Evolutionary conservation across 2,329 filamentous ascomycete species (phyloP).

Genomic region (Chalaropsis ovoidea): DNA sequence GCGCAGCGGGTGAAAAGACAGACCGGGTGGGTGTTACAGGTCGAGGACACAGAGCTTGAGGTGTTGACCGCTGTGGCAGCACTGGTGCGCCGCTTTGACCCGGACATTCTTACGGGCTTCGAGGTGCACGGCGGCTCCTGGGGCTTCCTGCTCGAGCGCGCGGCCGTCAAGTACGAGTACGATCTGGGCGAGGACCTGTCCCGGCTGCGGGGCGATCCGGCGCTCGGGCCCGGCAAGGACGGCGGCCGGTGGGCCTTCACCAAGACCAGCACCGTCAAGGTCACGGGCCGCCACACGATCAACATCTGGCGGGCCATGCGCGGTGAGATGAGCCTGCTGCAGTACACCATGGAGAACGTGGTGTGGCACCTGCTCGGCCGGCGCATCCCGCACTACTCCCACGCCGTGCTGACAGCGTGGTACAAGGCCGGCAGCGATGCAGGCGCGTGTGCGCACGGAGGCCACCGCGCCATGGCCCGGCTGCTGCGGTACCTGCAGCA

Average conservation of each 20-base stretch:
- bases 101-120: slow-evolving; percentile 87
- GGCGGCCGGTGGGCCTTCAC: slow-evolving; percentile 89
- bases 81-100: slow-evolving; percentile 73
- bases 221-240: slow-evolving; percentile 65
- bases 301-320: slow-evolving; percentile 97
- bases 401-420: slow-evolving; percentile 71
- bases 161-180: slow-evolving; percentile 75
- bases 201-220: slow-evolving; percentile 3
- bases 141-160: slow-evolving; percentile 91
- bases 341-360: slow-evolving; percentile 95
- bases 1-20: slow-evolving; percentile 53
- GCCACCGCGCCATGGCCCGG: slow-evolving; percentile 44
- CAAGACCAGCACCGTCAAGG: slow-evolving; percentile 77
- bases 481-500: slow-evolving; percentile 67
- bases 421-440: slow-evolving; percentile 37
- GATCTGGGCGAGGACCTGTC: slow-evolving; percentile 76
- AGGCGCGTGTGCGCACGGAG: not conserved
- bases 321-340: slow-evolving; percentile 77
- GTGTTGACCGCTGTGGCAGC: slow-evolving; percentile 77
- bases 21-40: slow-evolving; percentile 43
- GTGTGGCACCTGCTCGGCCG: slow-evolving; percentile 81
- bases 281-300: slow-evolving; percentile 93
- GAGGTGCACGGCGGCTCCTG: slow-evolving; percentile 90
- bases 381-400: slow-evolving; percentile 78
- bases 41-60: slow-evolving; percentile 72